phyloP scores from a whole-genome alignment of 768 basidiomycete species.

The Pisolithus tinctorius region DNA sequence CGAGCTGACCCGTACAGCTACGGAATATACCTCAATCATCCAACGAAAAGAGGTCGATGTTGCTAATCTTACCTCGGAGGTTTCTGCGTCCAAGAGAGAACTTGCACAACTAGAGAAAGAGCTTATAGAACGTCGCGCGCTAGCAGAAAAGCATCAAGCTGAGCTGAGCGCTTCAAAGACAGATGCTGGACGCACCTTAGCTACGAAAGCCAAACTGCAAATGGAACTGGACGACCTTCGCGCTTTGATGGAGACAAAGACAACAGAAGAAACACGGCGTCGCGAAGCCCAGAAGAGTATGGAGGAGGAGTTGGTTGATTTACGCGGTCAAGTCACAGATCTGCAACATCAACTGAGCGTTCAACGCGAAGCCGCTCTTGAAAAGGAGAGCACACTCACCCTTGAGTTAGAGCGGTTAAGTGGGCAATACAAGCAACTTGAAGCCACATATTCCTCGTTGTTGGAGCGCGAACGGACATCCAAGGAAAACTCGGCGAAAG shows the following conservation, averaged over 20 bases:
- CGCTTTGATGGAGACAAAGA: conserved; percentile 75
- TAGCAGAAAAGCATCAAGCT: conserved; percentile 56
- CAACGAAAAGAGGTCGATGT: conserved; percentile 73
- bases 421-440: conserved; percentile 54
- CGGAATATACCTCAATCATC: conserved; percentile 69
- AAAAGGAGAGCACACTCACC: conserved; percentile 66
- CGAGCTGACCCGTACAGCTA: conserved; percentile 69
- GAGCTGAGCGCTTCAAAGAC: conserved; percentile 57
- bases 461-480: conserved; percentile 50
- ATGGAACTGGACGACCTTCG: conserved; percentile 84
- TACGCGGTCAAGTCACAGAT: conserved; percentile 56
- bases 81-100: conserved; percentile 49
- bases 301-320: conserved; percentile 71
- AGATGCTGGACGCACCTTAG: conserved; percentile 40
- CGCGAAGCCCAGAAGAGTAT: conserved; percentile 82
- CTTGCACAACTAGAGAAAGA: conserved; percentile 49
- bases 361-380: conserved; percentile 52
- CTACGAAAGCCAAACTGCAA: conserved; percentile 56
- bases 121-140: conserved; percentile 60
- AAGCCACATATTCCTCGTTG: conserved; percentile 59
- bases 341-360: conserved; percentile 65
- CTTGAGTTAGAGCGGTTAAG: conserved; percentile 63
- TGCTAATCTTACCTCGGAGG: conserved; percentile 43
- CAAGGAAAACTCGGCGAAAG: conserved; percentile 43
- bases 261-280: conserved; percentile 78